A percentile compares a stretch with the other conserved stretches of the same genome.
phyloP scores from a whole-genome alignment of 164 flowering plant genomes.

The Malania oleifera region DNA sequence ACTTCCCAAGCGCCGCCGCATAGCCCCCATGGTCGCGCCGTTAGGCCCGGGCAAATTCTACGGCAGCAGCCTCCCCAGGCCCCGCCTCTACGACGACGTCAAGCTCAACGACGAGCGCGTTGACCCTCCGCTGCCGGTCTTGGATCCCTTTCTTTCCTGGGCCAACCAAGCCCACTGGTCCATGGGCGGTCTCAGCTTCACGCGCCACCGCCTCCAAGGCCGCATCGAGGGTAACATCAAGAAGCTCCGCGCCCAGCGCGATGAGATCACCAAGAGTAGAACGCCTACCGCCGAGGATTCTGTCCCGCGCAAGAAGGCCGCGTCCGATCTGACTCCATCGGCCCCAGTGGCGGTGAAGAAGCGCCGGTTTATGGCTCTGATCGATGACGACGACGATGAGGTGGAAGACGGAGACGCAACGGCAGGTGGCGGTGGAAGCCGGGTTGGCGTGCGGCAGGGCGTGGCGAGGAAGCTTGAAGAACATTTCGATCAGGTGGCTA shows the following conservation, averaged over 20 bases:
- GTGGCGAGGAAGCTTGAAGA: constrained; percentile 42
- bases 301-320: background rate
- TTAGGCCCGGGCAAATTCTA: constrained; percentile 80
- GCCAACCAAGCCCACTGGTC: constrained; percentile 94
- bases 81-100: constrained; percentile 62
- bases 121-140: constrained; percentile 63
- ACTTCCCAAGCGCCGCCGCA: background rate
- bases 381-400: constrained; percentile 22
- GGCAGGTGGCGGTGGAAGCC: constrained; percentile 2
- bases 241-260: constrained; percentile 42
- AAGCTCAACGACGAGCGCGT: constrained; percentile 47
- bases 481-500: constrained; percentile 41
- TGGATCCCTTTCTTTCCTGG: constrained; percentile 75
- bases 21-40: constrained; percentile 46
- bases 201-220: constrained; percentile 71
- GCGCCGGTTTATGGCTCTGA: constrained; percentile 20
- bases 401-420: constrained; percentile 6
- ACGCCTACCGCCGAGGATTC: background rate
- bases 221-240: constrained; percentile 71
- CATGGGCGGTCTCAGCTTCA: constrained; percentile 83
- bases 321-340: constrained; percentile 35
- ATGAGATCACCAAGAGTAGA: constrained; percentile 20
- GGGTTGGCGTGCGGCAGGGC: constrained; percentile 10
- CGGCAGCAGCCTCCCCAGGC: constrained; percentile 85
- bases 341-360: constrained; percentile 42